Evolutionary conservation across 345 rosid species (phyloP).

Genomic region (Gossypium australe): DNA sequence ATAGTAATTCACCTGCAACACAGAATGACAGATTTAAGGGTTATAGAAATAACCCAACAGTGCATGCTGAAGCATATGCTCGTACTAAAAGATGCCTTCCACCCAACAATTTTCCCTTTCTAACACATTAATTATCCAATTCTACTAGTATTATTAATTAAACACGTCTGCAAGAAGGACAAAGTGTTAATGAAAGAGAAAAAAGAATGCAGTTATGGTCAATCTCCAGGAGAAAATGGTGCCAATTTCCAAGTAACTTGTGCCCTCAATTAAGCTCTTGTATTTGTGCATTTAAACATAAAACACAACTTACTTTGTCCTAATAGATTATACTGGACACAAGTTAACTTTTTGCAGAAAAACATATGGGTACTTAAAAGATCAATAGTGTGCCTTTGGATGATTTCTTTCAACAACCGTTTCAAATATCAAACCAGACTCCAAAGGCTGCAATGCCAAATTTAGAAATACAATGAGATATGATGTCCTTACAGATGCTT

Average conservation of each 20-base stretch:
- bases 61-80: neutral
- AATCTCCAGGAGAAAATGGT: neutral
- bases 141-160: neutral
- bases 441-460: constrained; percentile 13
- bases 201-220: neutral
- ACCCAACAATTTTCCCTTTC: neutral
- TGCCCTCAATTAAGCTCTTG: neutral
- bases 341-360: neutral
- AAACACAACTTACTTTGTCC: neutral
- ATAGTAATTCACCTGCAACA: constrained; percentile 70
- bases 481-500: constrained; percentile 71
- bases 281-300: neutral
- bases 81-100: neutral
- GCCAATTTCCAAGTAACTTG: neutral
- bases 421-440: neutral
- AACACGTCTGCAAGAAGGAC: neutral
- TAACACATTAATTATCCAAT: neutral
- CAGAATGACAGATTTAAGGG: constrained; percentile 1
- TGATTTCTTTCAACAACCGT: neutral
- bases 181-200: neutral
- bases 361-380: neutral
- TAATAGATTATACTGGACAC: neutral
- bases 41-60: neutral
- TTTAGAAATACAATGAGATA: neutral
- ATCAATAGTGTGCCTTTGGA: neutral